These are phyloP conservation scores for Pulveroboletus sp. DNA, from an alignment of 768 basidiomycete species.

Conservation along the genomic window DNA sequence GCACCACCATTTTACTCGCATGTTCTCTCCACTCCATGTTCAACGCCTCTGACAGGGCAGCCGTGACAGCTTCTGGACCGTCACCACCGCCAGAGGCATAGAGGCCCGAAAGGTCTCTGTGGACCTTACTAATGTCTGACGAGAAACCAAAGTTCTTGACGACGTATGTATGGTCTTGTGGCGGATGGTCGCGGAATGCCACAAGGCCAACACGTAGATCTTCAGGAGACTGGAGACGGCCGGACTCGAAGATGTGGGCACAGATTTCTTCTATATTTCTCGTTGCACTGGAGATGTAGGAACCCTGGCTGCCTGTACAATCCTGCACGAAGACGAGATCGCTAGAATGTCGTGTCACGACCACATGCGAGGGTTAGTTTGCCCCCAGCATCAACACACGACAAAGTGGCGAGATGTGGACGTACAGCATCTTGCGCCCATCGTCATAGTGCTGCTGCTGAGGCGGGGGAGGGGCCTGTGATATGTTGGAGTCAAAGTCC, in stretches of 20 bases:
- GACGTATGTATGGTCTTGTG: conserved; percentile 94
- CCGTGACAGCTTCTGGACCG: conserved; percentile 96
- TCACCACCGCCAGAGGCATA: conserved; percentile 92
- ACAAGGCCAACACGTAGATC: conserved; percentile 91
- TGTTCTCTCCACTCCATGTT: conserved; percentile 86
- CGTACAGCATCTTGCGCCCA: conserved; percentile 72
- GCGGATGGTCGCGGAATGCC: conserved; percentile 95
- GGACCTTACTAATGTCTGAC: conserved; percentile 83
- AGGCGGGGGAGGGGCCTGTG: conserved; percentile 32
- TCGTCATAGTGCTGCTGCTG: conserved; percentile 35
- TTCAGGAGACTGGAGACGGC: conserved; percentile 79
- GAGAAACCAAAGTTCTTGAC: conserved; percentile 94
- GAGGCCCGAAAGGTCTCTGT: conserved; percentile 73
- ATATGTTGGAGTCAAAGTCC: conserved; percentile 49
- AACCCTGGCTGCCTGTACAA: conserved; percentile 89
- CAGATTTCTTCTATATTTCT: conserved; percentile 97
- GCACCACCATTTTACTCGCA: conserved; percentile 93
- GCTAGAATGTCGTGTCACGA: conserved; percentile 34
- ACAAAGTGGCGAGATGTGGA: conserved; percentile 12
- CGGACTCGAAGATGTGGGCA: conserved; percentile 90
- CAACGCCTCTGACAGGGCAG: conserved; percentile 80
- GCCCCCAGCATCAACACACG: conserved; percentile 6
- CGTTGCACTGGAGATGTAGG: conserved; percentile 89
- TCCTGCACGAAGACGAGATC: conserved; percentile 96
- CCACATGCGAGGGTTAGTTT: conserved; percentile 11